Evolutionary conservation across 2,329 filamentous ascomycete species (phyloP).

Genomic region (Trichocomaceae sp.): DNA sequence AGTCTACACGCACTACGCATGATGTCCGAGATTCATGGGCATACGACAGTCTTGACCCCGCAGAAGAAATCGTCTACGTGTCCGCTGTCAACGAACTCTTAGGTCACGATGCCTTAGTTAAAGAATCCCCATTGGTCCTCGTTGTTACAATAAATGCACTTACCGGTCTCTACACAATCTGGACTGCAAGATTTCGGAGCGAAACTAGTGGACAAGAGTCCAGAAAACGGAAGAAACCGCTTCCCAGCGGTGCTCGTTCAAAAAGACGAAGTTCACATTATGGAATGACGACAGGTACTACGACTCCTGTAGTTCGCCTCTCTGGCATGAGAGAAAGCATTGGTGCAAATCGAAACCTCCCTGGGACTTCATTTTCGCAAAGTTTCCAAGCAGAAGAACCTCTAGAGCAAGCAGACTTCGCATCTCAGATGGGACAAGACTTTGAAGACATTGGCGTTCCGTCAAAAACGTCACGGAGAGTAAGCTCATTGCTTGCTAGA

Average conservation of each 20-base stretch:
- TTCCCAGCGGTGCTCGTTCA: conserved; percentile 58
- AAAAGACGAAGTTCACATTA: conserved; percentile 62
- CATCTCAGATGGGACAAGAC: conserved; percentile 66
- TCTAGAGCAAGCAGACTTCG: conserved; percentile 52
- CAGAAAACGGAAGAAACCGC: conserved; percentile 40
- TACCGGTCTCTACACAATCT: conserved; percentile 71
- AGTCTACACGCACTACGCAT: conserved; percentile 28
- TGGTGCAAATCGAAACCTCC: conserved; percentile 45
- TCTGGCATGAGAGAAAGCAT: conserved; percentile 71
- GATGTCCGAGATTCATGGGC: conserved; percentile 24
- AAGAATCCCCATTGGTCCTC: conserved; percentile 56
- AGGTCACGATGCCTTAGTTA: conserved; percentile 21
- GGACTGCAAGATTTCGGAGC: conserved; percentile 72
- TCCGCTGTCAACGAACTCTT: conserved; percentile 55
- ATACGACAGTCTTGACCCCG: conserved; percentile 60
- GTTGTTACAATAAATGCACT: conserved; percentile 76
- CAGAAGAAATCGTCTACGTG: conserved; percentile 79
- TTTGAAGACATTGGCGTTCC: conserved; percentile 49
- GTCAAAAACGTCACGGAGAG: conserved; percentile 63
- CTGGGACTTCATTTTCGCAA: conserved; percentile 34
- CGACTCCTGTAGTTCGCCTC: conserved; percentile 63
- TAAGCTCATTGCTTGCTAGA: conserved; percentile 85
- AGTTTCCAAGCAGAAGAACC: conserved; percentile 43
- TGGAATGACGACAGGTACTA: conserved; percentile 59
- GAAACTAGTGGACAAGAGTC: conserved; percentile 50